Evolutionary conservation across 768 basidiomycete genomes (phyloP).

Genomic region (Leccinum fibrillosum): DNA sequence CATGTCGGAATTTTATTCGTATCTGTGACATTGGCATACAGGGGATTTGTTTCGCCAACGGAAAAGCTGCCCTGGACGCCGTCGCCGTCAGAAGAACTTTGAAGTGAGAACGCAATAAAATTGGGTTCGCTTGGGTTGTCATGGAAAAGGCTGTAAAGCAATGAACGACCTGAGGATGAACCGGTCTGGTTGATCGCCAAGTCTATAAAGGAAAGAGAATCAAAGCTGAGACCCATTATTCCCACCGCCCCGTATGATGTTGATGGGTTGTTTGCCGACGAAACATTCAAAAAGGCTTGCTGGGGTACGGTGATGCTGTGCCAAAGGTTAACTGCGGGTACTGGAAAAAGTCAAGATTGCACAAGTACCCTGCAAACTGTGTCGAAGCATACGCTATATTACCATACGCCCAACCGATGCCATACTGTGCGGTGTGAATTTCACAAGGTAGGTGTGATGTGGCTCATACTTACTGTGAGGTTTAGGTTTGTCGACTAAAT

Average conservation of each 20-base stretch:
- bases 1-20: conserved; percentile 67
- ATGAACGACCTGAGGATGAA: conserved; percentile 57
- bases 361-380: conserved; percentile 65
- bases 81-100: conserved; percentile 52
- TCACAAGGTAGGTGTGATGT: background rate
- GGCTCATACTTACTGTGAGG: conserved; percentile 47
- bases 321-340: conserved; percentile 7
- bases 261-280: conserved; percentile 66
- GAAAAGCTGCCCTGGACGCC: conserved; percentile 67
- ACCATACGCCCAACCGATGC: conserved; percentile 76
- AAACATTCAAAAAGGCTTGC: conserved; percentile 71
- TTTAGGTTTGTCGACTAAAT: conserved; percentile 49
- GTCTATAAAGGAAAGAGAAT: conserved; percentile 72
- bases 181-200: conserved; percentile 53
- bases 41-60: conserved; percentile 68
- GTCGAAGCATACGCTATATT: conserved; percentile 58
- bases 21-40: conserved; percentile 57
- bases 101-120: conserved; percentile 75
- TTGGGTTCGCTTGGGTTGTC: conserved; percentile 70
- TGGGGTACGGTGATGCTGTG: conserved; percentile 56
- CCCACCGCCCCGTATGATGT: conserved; percentile 68
- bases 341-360: background rate
- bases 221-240: conserved; percentile 76
- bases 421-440: conserved; percentile 50
- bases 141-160: conserved; percentile 75